Evolutionary conservation across 164 flowering plant species (phyloP).

Genomic region (Aristolochia contorta): DNA sequence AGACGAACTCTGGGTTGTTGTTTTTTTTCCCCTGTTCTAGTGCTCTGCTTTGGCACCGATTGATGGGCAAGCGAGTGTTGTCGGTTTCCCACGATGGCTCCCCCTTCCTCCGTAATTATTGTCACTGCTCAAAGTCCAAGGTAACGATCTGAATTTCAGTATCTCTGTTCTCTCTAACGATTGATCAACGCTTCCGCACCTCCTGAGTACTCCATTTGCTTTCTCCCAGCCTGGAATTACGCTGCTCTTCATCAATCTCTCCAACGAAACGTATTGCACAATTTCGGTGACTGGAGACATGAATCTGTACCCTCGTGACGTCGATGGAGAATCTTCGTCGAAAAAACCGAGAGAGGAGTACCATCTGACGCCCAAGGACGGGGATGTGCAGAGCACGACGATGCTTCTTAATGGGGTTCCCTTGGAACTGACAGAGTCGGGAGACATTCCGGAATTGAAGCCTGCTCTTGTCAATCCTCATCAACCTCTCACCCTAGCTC

Average conservation of each 20-base stretch:
- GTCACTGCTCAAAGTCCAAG: conserved; percentile 51
- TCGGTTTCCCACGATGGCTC: conserved; percentile 20
- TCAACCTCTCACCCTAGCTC: conserved; percentile 2
- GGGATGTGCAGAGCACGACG: conserved; percentile 29
- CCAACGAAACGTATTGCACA: conserved; percentile 42
- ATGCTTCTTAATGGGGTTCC: conserved; percentile 36
- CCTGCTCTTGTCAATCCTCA: conserved; percentile 4
- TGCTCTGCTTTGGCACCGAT: conserved; percentile 68
- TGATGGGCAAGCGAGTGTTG: conserved; percentile 61
- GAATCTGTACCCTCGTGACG: conserved; percentile 6
- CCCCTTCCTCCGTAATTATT: conserved; percentile 38
- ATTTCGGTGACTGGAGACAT: conserved; percentile 17
- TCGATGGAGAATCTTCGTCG: no score
- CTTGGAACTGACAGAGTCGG: background rate
- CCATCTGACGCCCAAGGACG: conserved; percentile 38
- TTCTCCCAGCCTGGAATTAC: conserved; percentile 34
- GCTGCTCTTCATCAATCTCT: conserved; percentile 36
- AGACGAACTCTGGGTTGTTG: no score
- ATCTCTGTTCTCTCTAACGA: no score
- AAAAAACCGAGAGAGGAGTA: conserved; percentile 21
- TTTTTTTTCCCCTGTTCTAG: conserved; percentile 20
- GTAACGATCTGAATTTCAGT: conserved; percentile 16
- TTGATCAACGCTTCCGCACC: no score
- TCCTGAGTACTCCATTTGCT: no score
- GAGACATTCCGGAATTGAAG: conserved; percentile 9